Conservation (phyloP, 441 rosid genomes). For the Adansonia rubrostipa region DNA sequence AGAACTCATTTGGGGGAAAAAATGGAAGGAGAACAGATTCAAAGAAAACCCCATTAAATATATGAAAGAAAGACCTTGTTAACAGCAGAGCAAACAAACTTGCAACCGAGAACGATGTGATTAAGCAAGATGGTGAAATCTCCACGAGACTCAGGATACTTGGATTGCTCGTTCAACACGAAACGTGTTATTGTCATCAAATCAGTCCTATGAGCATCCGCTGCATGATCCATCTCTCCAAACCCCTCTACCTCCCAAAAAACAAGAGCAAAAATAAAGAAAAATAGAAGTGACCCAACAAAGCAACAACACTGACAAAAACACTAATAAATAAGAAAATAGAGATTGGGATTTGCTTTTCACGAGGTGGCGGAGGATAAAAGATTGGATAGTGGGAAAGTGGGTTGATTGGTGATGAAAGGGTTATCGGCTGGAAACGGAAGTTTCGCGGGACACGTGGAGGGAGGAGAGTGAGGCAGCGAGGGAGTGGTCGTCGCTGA, state of each 20-base stretch:
- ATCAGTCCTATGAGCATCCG: constrained; percentile 89
- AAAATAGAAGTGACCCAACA: not conserved
- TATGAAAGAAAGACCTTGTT: constrained; percentile 61
- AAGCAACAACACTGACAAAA: not conserved
- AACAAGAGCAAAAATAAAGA: not conserved
- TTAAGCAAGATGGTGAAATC: constrained; percentile 93
- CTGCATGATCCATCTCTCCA: constrained; percentile 77
- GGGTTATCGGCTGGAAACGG: constrained; percentile 38
- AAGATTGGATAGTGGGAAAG: constrained; percentile 8
- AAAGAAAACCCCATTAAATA: not conserved
- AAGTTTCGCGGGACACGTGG: constrained; percentile 64
- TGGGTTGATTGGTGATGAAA: not conserved
- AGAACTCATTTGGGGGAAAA: not conserved
- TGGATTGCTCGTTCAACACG: constrained; percentile 86
- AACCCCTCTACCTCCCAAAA: not conserved
- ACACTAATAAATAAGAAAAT: not conserved
- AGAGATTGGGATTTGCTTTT: constrained; percentile 2
- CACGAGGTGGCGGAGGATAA: constrained; percentile 36
- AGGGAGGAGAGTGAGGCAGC: constrained; percentile 29
- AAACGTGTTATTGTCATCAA: constrained; percentile 94
- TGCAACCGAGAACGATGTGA: constrained; percentile 98
- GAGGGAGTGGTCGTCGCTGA: constrained; percentile 47
- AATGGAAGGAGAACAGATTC: not conserved
- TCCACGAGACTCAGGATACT: constrained; percentile 92
- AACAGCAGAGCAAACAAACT: constrained; percentile 94